Base-by-base conservation (phyloP, 768 basidiomycete genomes). In the Jaapia argillacea region DNA sequence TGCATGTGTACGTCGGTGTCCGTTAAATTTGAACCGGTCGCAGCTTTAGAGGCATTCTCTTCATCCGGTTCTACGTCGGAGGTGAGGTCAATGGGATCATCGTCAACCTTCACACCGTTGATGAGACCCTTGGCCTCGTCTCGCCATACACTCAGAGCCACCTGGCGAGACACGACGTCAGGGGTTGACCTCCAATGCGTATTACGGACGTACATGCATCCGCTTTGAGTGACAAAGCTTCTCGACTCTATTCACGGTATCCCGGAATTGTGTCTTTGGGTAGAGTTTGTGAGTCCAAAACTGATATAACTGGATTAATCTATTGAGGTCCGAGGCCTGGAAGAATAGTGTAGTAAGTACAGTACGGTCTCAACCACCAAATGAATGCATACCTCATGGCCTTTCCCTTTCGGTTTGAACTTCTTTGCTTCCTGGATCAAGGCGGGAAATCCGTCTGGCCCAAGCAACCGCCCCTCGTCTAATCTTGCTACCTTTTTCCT, bases 281-380 rank as follows among this genome's bases (percentile, higher is more conserved):
- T 85, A 93, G 70, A 99, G 70, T 53, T 74, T 76, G 64, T 98
- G 96, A 3, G 90, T 75, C 96, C 96, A 99, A 53, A 91, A 85
- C 55, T 92, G 90, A 58, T 98, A 98, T 26, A 85, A 66, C 48
- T 81, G 77, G 43, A 98, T 67, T 12, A 97, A 64, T 28, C 85
- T 70, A 49, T 77, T 77, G 28, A 99, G 72, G 61, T 99, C 93
- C 41, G 74, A 61, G n/a, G 69, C 70, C 93, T 97, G 41, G 4
- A 36, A 43, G 1, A 10, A 36, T 22, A 41, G n/a, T n/a, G n/a
- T n/a, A n/a, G 43, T 27, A 41, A 25, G 20, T 24, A 36, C 33
- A 22, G 26, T 24, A 42, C 5, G 24, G 16, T 25, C 37, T 2
- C 33, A 22, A 16, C 6, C 27, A 33, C 31, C 21, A 10, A 45